phyloP scores from a whole-genome alignment of 2,329 filamentous ascomycete genomes.

The Calcarisporium arbuscula region DNA sequence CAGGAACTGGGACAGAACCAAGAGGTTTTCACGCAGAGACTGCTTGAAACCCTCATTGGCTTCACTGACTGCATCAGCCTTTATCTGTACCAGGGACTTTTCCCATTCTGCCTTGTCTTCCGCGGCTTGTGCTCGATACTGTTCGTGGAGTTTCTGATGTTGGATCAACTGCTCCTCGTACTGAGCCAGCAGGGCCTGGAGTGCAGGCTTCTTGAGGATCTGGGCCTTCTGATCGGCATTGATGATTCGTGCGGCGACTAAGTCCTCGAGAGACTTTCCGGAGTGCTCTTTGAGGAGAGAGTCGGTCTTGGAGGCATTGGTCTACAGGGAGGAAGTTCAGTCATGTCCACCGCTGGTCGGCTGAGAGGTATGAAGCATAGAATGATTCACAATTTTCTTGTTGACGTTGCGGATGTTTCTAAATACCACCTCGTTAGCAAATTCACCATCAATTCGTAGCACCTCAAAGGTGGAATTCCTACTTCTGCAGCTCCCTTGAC shows the following conservation, averaged over 20 bases:
- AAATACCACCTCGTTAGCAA: slow-evolving; percentile 13
- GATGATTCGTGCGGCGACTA: slow-evolving; percentile 66
- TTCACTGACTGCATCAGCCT: slow-evolving; percentile 46
- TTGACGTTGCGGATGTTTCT: slow-evolving; percentile 87
- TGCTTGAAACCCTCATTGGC: slow-evolving; percentile 45
- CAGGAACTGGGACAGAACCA: slow-evolving; percentile 72
- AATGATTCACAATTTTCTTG: slow-evolving; percentile 79
- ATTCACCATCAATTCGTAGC: not conserved
- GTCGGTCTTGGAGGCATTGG: slow-evolving; percentile 67
- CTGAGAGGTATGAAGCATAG: slow-evolving; percentile 3
- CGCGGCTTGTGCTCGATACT: slow-evolving; percentile 57
- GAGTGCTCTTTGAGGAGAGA: slow-evolving; percentile 62
- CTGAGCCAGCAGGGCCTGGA: slow-evolving; percentile 62
- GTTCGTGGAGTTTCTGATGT: slow-evolving; percentile 69
- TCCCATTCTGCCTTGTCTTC: slow-evolving; percentile 55
- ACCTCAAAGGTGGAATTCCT: slow-evolving; percentile 22
- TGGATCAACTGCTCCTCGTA: slow-evolving; percentile 68
- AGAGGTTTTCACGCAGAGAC: slow-evolving; percentile 56
- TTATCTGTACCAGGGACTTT: slow-evolving; percentile 50
- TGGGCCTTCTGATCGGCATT: slow-evolving; percentile 75
- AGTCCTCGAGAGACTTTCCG: slow-evolving; percentile 64
- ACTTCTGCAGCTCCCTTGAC: slow-evolving; percentile 91
- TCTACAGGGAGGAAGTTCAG: slow-evolving; percentile 34
- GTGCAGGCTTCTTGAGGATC: slow-evolving; percentile 67
- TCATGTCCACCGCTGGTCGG: slow-evolving; percentile 1